These are phyloP conservation scores for Nemania bipapillata DNA, from an alignment of 2,329 filamentous ascomycete genomes.

Conservation along the genomic window DNA sequence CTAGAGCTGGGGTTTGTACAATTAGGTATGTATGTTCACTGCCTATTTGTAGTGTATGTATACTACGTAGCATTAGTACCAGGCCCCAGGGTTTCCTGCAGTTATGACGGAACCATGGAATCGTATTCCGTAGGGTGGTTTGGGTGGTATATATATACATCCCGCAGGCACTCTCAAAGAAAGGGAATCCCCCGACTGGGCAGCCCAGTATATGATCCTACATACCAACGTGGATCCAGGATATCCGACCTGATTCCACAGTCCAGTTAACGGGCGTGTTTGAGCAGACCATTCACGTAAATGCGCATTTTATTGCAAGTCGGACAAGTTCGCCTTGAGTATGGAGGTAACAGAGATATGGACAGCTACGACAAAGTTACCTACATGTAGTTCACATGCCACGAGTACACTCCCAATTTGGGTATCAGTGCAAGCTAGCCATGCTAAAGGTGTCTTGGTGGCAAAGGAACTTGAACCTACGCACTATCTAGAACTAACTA, in stretches of 20 bases:
- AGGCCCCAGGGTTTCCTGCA: conserved; percentile 1
- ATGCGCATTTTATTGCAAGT: neutral
- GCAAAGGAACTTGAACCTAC: too few relatives aligned
- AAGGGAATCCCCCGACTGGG: conserved; percentile 37
- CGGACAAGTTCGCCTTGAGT: neutral
- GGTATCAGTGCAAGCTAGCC: neutral
- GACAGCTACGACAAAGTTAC: too few relatives aligned
- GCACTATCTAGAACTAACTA: too few relatives aligned
- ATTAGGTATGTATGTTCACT: neutral
- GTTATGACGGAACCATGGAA: conserved; percentile 26
- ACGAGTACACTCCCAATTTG: too few relatives aligned
- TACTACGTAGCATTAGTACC: conserved; percentile 1
- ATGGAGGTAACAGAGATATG: too few relatives aligned
- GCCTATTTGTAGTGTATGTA: neutral
- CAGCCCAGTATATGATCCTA: conserved; percentile 23
- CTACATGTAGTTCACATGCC: too few relatives aligned
- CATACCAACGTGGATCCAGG: conserved; percentile 33
- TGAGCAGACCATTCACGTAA: neutral
- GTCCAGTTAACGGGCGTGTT: conserved; percentile 3
- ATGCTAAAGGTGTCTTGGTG: neutral
- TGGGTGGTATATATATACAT: neutral
- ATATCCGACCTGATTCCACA: conserved; percentile 11
- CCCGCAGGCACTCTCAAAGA: neutral
- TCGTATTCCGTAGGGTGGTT: conserved; percentile 16
- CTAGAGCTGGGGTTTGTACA: conserved; percentile 10